Evolutionary conservation across 495 filamentous ascomycete species (phyloP).

Genomic region (Opeltia flavorubescens): DNA sequence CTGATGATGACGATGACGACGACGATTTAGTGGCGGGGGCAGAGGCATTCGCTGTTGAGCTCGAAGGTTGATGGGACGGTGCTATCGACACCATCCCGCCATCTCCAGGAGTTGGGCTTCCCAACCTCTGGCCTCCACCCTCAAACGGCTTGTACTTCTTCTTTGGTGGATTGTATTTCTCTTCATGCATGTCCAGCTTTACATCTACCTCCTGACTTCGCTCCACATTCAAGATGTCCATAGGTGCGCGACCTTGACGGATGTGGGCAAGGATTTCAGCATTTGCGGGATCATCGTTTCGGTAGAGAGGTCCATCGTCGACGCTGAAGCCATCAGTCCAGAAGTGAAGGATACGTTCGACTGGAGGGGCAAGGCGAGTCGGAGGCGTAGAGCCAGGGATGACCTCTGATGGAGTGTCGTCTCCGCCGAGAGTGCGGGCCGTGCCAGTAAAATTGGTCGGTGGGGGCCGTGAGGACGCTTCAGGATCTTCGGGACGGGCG

Average conservation of each 20-base stretch:
- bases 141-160: slow-evolving; percentile 78
- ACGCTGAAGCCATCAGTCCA: slow-evolving; percentile 93
- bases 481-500: slow-evolving; percentile 39
- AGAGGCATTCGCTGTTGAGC: slow-evolving; percentile 22
- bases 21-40: slow-evolving; percentile 16
- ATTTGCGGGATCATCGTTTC: slow-evolving; percentile 80
- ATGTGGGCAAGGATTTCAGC: slow-evolving; percentile 71
- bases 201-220: slow-evolving; percentile 82
- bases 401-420: slow-evolving; percentile 61
- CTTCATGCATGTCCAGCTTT: slow-evolving; percentile 70
- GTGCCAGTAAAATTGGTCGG: slow-evolving; percentile 67
- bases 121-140: slow-evolving; percentile 73
- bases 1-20: slow-evolving; percentile 19
- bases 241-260: slow-evolving; percentile 69
- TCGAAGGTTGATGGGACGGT: slow-evolving; percentile 24
- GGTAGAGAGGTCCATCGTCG: slow-evolving; percentile 82
- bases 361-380: slow-evolving; percentile 30
- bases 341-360: slow-evolving; percentile 65
- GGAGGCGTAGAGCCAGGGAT: slow-evolving; percentile 49
- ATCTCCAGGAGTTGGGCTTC: slow-evolving; percentile 70
- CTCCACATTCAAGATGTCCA: slow-evolving; percentile 78
- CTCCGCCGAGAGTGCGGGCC: slow-evolving; percentile 79
- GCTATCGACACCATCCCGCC: slow-evolving; percentile 19
- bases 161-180: slow-evolving; percentile 70
- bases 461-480: slow-evolving; percentile 61